Percentiles rank a stretch among this genome's conserved stretches.
phyloP scores from a whole-genome alignment of 208 protist species.

The Leishmania tropica region DNA sequence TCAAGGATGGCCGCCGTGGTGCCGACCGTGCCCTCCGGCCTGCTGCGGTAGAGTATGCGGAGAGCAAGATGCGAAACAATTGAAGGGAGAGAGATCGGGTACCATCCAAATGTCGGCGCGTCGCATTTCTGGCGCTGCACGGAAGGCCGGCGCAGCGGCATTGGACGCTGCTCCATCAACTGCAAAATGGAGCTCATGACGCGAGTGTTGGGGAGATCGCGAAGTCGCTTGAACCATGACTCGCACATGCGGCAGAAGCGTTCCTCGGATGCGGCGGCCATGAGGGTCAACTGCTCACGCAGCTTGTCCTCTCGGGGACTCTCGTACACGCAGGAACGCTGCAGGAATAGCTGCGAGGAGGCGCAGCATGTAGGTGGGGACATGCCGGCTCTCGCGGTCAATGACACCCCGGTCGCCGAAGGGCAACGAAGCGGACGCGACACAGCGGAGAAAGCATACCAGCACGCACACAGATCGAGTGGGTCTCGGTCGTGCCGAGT shows the following conservation, averaged over 20 bases:
- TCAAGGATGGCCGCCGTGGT: neutral
- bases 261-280: neutral
- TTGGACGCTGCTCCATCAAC: neutral
- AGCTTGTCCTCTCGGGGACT: neutral
- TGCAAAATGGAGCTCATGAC: neutral
- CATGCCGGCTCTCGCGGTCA: neutral
- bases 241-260: slow-evolving; percentile 4
- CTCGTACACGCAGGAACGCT: neutral
- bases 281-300: neutral
- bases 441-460: slow-evolving; percentile 13
- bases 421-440: neutral
- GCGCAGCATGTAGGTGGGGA: neutral
- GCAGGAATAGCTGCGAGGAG: neutral
- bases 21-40: neutral
- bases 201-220: neutral
- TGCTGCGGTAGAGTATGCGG: slow-evolving; percentile 1
- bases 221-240: slow-evolving; percentile 10
- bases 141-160: neutral
- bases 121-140: neutral
- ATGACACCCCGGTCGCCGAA: neutral
- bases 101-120: neutral
- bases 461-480: slow-evolving; percentile 25
- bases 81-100: slow-evolving; percentile 3
- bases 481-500: slow-evolving; percentile 6
- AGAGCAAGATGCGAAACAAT: slow-evolving; percentile 9